A percentile compares a stretch with the other conserved stretches of the same genome.
phyloP scores from a whole-genome alignment of 768 basidiomycete genomes.

The Podaxis sp. region DNA sequence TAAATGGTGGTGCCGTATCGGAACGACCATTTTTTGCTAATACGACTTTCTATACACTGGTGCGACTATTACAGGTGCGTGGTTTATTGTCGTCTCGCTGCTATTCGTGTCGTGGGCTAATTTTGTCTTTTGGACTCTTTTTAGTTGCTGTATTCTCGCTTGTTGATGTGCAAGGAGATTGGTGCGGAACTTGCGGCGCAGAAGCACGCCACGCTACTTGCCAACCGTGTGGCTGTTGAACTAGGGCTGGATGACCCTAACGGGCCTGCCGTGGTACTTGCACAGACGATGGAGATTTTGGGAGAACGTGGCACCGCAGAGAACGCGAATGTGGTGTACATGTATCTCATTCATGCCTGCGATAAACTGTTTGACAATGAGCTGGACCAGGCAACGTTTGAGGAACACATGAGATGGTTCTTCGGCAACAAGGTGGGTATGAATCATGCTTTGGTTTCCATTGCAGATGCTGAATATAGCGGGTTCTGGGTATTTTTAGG shows the following conservation, averaged over 20 bases:
- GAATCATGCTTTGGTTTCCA: neutral
- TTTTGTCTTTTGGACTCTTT: conserved; percentile 15
- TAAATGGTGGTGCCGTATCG: conserved; percentile 16
- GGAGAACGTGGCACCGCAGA: conserved; percentile 47
- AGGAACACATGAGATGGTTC: conserved; percentile 95
- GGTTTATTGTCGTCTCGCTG: conserved; percentile 12
- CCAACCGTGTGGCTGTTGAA: conserved; percentile 80
- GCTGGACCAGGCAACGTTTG: conserved; percentile 87
- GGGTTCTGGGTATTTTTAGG: conserved; percentile 48
- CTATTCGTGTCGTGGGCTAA: conserved; percentile 17
- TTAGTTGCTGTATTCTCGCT: conserved; percentile 86
- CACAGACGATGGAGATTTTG: conserved; percentile 63
- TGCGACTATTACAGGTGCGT: conserved; percentile 84
- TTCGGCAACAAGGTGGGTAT: conserved; percentile 77
- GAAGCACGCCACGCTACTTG: conserved; percentile 63
- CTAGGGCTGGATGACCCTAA: conserved; percentile 86
- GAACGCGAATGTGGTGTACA: conserved; percentile 73
- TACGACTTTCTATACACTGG: conserved; percentile 87
- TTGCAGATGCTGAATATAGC: conserved; percentile 16
- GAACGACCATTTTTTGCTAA: conserved; percentile 82
- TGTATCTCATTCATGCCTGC: conserved; percentile 85
- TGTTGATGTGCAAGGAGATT: conserved; percentile 82
- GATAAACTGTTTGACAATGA: conserved; percentile 95
- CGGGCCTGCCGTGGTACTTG: conserved; percentile 67
- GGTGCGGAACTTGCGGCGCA: conserved; percentile 68